A percentile compares a stretch with the other conserved stretches of the same genome.
These are phyloP conservation scores for Rhizophagus sp. DNA, from an alignment of 192 early-diverging fungal species.

Conservation along the genomic window DNA sequence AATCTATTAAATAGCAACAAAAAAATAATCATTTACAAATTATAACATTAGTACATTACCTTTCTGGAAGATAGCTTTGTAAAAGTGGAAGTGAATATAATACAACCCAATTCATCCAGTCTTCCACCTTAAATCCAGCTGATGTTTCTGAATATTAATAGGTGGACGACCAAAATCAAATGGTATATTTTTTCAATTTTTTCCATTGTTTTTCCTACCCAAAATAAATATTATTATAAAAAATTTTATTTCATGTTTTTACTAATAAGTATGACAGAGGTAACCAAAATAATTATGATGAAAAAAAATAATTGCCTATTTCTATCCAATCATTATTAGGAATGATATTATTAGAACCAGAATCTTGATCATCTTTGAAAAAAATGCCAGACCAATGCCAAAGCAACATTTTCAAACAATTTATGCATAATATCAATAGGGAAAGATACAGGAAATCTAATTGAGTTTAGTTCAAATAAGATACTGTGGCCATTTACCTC, in stretches of 20 bases:
- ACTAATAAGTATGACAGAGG: too few species aligned
- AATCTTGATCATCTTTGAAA: not conserved
- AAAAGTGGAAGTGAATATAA: slow-evolving; percentile 5
- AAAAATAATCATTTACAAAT: too few species aligned
- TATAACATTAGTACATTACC: too few species aligned
- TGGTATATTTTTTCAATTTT: slow-evolving; percentile 10
- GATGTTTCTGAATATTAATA: not conserved
- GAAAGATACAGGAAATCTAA: not conserved
- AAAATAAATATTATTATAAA: too few species aligned
- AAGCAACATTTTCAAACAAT: not conserved
- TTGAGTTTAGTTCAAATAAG: not conserved
- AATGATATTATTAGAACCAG: not conserved
- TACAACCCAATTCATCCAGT: not conserved
- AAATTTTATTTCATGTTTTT: too few species aligned
- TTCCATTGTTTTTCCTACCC: not conserved
- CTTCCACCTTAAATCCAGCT: not conserved
- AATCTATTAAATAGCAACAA: not conserved
- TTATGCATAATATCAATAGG: not conserved
- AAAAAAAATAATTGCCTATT: too few species aligned
- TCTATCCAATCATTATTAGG: not conserved
- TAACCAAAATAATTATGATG: too few species aligned
- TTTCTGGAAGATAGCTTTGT: not conserved
- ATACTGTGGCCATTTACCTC: not conserved
- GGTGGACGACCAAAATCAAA: not conserved
- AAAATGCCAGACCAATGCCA: not conserved